Conservation (phyloP, 345 rosid genomes). For the Camelina hispida region DNA sequence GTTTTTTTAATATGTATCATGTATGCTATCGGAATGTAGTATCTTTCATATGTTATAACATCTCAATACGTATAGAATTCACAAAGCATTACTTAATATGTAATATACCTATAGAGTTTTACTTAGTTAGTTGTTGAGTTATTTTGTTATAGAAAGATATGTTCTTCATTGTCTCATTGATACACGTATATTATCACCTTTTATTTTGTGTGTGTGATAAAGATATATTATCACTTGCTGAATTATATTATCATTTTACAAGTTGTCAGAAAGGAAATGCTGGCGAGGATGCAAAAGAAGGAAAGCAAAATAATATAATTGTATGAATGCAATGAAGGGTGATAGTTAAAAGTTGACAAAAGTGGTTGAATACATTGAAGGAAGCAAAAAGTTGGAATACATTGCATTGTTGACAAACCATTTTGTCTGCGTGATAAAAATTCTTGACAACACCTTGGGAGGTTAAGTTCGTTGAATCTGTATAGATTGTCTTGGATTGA, state of each 20-base stretch:
- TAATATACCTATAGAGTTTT: too few species aligned
- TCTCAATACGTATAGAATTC: too few species aligned
- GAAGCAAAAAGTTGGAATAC: constrained; percentile 29
- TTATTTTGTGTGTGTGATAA: too few species aligned
- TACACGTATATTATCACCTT: too few species aligned
- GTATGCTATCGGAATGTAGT: too few species aligned
- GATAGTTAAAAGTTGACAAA: constrained; percentile 27
- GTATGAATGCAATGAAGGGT: constrained; percentile 17
- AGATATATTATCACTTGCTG: constrained; percentile 7
- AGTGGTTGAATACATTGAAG: constrained; percentile 37
- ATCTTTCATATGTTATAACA: too few species aligned
- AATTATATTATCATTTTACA: constrained; percentile 4
- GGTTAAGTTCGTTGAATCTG: constrained; percentile 27
- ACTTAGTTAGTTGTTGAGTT: neutral
- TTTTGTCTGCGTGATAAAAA: constrained; percentile 3
- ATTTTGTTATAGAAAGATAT: neutral
- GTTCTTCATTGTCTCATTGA: too few species aligned
- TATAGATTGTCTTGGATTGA: neutral
- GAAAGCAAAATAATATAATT: constrained; percentile 12
- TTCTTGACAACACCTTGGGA: constrained; percentile 29
- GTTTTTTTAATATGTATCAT: too few species aligned
- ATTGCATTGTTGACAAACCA: constrained; percentile 37
- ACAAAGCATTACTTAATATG: too few species aligned
- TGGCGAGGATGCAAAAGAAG: constrained; percentile 15
- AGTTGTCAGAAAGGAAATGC: constrained; percentile 5